Conservation (phyloP, 2,329 filamentous ascomycete genomes). For the Fusarium kyushuense region DNA sequence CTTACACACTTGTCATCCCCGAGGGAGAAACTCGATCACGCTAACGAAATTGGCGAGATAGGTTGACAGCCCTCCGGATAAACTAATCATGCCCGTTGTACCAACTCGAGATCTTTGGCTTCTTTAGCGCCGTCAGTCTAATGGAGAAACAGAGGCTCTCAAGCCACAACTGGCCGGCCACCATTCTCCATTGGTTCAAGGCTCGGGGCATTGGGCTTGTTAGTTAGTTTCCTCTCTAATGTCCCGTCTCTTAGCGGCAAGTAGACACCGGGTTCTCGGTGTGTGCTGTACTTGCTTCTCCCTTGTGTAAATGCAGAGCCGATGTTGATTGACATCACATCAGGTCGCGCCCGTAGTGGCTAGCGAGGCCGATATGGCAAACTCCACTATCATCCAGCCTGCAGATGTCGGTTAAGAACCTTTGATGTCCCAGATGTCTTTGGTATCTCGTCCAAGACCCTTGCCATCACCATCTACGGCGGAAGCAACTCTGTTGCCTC, state of each 20-base stretch:
- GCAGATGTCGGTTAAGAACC: conserved; percentile 39
- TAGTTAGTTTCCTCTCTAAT: conserved; percentile 11
- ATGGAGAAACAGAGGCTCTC: conserved; percentile 11
- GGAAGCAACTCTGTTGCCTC: conserved; percentile 28
- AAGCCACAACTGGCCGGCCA: conserved; percentile 24
- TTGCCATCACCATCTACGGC: conserved; percentile 21
- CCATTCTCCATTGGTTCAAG: conserved; percentile 34
- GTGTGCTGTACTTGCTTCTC: conserved; percentile 20
- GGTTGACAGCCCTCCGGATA: conserved; percentile 33
- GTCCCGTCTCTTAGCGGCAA: conserved; percentile 30
- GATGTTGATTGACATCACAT: conserved; percentile 14
- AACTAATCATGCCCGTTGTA: conserved; percentile 36
- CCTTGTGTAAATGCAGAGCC: conserved; percentile 31
- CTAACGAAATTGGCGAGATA: conserved; percentile 25
- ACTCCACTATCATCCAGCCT: conserved; percentile 34
- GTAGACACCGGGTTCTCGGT: conserved; percentile 14
- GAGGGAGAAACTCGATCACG: conserved; percentile 20
- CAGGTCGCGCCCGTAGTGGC: conserved; percentile 16
- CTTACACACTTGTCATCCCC: conserved; percentile 16
- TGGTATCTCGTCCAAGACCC: conserved; percentile 1
- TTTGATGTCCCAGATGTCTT: conserved; percentile 22
- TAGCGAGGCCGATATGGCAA: conserved; percentile 24
- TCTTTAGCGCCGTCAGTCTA: conserved; percentile 28
- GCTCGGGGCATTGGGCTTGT: neutral
- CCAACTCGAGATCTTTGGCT: conserved; percentile 28